Conservation (phyloP, 345 rosid species). For the Rhodamnia rubescens region DNA sequence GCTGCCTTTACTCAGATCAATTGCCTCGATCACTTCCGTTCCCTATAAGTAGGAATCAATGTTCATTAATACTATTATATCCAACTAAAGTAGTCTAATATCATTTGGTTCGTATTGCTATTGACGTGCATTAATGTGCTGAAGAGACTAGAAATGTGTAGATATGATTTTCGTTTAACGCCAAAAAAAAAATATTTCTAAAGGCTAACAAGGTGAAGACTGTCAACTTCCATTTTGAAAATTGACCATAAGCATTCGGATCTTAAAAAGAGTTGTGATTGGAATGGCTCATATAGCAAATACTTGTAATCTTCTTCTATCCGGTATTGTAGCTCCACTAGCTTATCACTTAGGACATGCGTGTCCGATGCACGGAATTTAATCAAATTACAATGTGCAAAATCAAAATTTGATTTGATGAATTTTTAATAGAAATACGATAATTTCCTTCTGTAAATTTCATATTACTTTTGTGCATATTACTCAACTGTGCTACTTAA, state of each 20-base stretch:
- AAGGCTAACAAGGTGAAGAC: neutral
- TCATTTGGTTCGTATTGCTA: neutral
- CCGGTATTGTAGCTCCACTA: neutral
- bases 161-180: too few relatives aligned
- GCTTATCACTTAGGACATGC: neutral
- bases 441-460: too few relatives aligned
- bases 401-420: neutral
- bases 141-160: neutral
- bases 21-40: too few relatives aligned
- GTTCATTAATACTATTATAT: too few relatives aligned
- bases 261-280: neutral
- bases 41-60: too few relatives aligned
- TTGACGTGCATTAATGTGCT: neutral
- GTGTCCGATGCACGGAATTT: neutral
- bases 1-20: too few relatives aligned
- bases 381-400: neutral
- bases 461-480: neutral
- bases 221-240: neutral
- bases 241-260: neutral
- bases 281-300: neutral
- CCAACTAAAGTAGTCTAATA: too few relatives aligned
- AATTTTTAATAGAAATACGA: neutral
- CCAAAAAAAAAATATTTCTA: neutral
- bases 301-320: neutral
- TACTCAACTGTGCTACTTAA: neutral